A percentile compares a stretch with the other conserved stretches of the same genome.
These are phyloP conservation scores for Phoma sp. DNA, from an alignment of 2,329 filamentous ascomycete genomes.

Conservation along the genomic window DNA sequence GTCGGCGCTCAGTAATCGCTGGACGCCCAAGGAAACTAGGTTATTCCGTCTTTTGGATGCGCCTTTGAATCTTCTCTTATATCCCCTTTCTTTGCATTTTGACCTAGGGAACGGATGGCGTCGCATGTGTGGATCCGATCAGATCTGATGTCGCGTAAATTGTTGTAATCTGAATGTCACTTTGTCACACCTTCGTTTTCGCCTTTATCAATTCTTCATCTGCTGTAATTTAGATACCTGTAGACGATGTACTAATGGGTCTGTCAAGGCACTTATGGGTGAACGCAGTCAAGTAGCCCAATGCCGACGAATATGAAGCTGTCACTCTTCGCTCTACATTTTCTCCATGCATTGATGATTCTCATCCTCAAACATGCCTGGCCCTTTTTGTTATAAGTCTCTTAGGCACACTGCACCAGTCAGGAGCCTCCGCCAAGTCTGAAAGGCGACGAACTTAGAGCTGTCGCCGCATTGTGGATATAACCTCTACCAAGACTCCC, in stretches of 20 bases:
- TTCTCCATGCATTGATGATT: not conserved
- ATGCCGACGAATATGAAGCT: constrained; percentile 4
- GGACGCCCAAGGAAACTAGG: not conserved
- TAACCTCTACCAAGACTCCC: too few species aligned
- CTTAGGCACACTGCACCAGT: not conserved
- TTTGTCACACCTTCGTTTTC: constrained; percentile 22
- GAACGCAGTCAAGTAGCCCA: not conserved
- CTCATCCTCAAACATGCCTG: too few species aligned
- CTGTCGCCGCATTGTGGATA: not conserved
- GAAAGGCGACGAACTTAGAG: too few species aligned
- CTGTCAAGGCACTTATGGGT: not conserved
- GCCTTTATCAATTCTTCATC: constrained; percentile 24
- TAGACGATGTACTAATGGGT: constrained; percentile 18
- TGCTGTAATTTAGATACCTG: constrained; percentile 34
- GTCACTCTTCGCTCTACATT: not conserved
- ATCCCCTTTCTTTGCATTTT: constrained; percentile 22
- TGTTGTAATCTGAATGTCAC: constrained; percentile 31
- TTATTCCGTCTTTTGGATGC: constrained; percentile 3
- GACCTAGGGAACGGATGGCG: constrained; percentile 19
- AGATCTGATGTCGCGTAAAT: constrained; percentile 25
- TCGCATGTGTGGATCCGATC: constrained; percentile 16
- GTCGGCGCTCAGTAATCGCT: constrained; percentile 58
- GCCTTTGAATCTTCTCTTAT: constrained; percentile 18
- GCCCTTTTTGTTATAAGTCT: too few species aligned
- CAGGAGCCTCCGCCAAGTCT: not conserved